phyloP scores from a whole-genome alignment of 768 basidiomycete species.

The Pleurotus eryngii region DNA sequence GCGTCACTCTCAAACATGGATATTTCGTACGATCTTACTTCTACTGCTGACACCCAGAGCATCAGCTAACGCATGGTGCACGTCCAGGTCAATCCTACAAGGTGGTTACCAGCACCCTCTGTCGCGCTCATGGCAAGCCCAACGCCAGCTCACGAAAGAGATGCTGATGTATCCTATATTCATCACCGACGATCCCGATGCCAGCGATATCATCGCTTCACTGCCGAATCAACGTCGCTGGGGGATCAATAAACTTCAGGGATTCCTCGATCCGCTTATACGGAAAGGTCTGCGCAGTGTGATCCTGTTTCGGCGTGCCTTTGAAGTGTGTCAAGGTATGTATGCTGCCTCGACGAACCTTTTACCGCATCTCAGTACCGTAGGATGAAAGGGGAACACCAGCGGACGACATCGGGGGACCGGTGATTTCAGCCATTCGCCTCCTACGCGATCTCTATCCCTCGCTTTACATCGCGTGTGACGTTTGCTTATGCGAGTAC shows the following conservation, averaged over 20 bases:
- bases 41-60: no score
- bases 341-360: neutral
- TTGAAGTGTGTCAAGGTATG: slow-evolving; percentile 71
- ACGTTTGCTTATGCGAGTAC: slow-evolving; percentile 99
- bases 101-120: slow-evolving; percentile 94
- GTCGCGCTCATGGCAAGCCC: slow-evolving; percentile 83
- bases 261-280: slow-evolving; percentile 83
- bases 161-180: slow-evolving; percentile 99
- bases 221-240: slow-evolving; percentile 89
- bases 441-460: slow-evolving; percentile 79
- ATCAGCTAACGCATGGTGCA: slow-evolving; percentile 5
- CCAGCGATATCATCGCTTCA: slow-evolving; percentile 69
- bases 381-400: slow-evolving; percentile 83
- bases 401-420: slow-evolving; percentile 86
- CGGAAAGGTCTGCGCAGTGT: slow-evolving; percentile 88
- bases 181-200: slow-evolving; percentile 91
- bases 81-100: slow-evolving; percentile 74
- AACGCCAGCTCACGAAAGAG: slow-evolving; percentile 74
- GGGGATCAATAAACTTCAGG: slow-evolving; percentile 93
- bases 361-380: neutral
- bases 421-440: slow-evolving; percentile 91
- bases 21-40: slow-evolving; percentile 35
- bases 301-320: slow-evolving; percentile 95
- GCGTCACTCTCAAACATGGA: slow-evolving; percentile 28
- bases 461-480: slow-evolving; percentile 81